Base-by-base conservation (phyloP, 2,329 filamentous ascomycete species). In the Dactylellina leptospora region DNA sequence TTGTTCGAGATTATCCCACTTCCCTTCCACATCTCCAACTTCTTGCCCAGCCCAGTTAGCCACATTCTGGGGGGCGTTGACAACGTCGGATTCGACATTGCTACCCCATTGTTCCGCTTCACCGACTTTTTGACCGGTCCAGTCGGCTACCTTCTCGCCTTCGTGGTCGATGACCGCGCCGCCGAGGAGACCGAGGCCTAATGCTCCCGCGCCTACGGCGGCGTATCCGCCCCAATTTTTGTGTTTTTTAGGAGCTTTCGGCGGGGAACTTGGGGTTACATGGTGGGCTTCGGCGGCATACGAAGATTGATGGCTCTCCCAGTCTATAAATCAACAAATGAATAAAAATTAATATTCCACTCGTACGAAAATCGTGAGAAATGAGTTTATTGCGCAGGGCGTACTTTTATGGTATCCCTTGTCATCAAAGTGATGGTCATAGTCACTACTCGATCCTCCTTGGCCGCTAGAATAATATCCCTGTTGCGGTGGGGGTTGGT, bases 211-310 rank as follows among this genome's bases (percentile, higher is more conserved):
- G n/a, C 66, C 66, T 4, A 47, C 58, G 4, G 66, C 66, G 5
- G 66, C 66, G 36, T 71, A 71, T 23, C 30, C 53, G 18, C 64
- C 59, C 66, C 66, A 71, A 36, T 71, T 36, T 25, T 45, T 42
- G 16, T 58, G 20, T 23, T 71, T 59, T 25, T 71, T 69, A 0
- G 63, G 55, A 20, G 63, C 13, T 16, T 60, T 60, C 3, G 63
- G 63, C 6, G 45, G 36, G 0, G 30, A 36, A 5, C 30, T 16
- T 1, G 51, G 66, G 33, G 36, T 53, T 3, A 16, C 9, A 27
- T 62, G 50, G 22, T 63, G 25, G 16, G 30, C 4, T 33, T 61
- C 48, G 20, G 59, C 59, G 5, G 50, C 45, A 25, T 71, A 71
- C 25, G 47, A 56, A 3, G 27, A 28, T 45, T 56, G 30, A 9